Conservation (phyloP, 257 asterid genomes). For the Marsdenia floribunda region DNA sequence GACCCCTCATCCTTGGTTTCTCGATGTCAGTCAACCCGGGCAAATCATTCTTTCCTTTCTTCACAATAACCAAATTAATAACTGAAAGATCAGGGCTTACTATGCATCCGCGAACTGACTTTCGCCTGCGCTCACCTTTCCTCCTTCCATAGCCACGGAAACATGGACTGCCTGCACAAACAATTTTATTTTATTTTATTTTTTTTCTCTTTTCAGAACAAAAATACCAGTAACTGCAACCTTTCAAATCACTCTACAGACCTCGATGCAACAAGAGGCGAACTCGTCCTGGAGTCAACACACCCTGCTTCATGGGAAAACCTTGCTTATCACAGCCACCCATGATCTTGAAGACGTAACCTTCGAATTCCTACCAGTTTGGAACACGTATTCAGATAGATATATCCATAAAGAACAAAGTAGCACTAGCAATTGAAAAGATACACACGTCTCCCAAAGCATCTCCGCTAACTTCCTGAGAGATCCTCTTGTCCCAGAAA, state of each 20-base stretch:
- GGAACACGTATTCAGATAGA: neutral
- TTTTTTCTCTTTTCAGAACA: neutral
- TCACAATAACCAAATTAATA: slow-evolving; percentile 63
- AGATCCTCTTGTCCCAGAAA: slow-evolving; percentile 50
- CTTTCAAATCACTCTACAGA: neutral
- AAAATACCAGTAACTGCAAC: too few species aligned
- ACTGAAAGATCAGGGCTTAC: slow-evolving; percentile 76
- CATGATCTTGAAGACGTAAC: slow-evolving; percentile 53
- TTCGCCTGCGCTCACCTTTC: slow-evolving; percentile 69
- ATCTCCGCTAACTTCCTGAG: slow-evolving; percentile 52
- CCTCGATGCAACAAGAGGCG: slow-evolving; percentile 45
- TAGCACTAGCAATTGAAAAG: neutral
- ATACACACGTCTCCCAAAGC: slow-evolving; percentile 42
- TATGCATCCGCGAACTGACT: slow-evolving; percentile 83
- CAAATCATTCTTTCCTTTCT: slow-evolving; percentile 65
- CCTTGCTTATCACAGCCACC: slow-evolving; percentile 65
- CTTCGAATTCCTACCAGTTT: slow-evolving; percentile 39
- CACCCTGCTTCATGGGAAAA: slow-evolving; percentile 62
- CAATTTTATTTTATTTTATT: neutral
- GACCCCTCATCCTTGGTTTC: slow-evolving; percentile 87
- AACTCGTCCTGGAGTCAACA: slow-evolving; percentile 48
- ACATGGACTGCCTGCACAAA: slow-evolving; percentile 54
- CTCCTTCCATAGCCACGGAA: slow-evolving; percentile 76
- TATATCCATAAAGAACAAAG: neutral
- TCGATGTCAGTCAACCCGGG: slow-evolving; percentile 72